Evolutionary conservation across 306 rosid species (phyloP).

Genomic region (Geum urbanum): DNA sequence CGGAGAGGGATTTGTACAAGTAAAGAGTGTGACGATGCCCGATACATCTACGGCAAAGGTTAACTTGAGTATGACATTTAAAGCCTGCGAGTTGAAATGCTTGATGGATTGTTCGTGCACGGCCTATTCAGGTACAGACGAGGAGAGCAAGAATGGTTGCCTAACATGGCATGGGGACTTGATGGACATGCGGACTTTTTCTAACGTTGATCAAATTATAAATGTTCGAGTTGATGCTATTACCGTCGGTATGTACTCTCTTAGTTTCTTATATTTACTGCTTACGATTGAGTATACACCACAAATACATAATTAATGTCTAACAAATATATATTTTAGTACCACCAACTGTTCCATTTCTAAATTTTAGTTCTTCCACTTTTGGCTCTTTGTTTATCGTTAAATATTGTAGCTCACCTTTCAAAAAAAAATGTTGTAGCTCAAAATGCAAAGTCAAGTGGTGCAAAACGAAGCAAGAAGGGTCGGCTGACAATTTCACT

Average conservation of each 20-base stretch:
- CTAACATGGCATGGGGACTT: conserved; percentile 44
- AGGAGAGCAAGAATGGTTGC: conserved; percentile 34
- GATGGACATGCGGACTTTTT: conserved; percentile 34
- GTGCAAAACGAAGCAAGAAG: neutral
- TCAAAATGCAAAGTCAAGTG: conserved; percentile 11
- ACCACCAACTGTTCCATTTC: neutral
- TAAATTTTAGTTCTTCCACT: too few species aligned
- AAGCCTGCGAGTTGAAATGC: conserved; percentile 37
- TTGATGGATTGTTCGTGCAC: conserved; percentile 43
- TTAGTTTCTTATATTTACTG: too few species aligned
- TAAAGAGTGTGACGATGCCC: conserved; percentile 37
- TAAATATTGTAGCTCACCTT: too few species aligned
- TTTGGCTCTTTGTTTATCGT: too few species aligned
- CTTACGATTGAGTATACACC: too few species aligned
- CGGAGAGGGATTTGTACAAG: conserved; percentile 55
- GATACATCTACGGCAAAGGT: conserved; percentile 32
- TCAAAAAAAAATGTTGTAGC: conserved; percentile 12
- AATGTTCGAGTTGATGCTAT: conserved; percentile 37
- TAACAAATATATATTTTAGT: too few species aligned
- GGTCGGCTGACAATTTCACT: neutral
- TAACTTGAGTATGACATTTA: conserved; percentile 18
- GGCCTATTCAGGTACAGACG: conserved; percentile 30
- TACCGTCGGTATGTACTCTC: conserved; percentile 13
- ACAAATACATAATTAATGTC: too few species aligned
- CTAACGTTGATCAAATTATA: conserved; percentile 33